phyloP scores from a whole-genome alignment of 495 filamentous ascomycete genomes.

The Achaetomiella virescens region DNA sequence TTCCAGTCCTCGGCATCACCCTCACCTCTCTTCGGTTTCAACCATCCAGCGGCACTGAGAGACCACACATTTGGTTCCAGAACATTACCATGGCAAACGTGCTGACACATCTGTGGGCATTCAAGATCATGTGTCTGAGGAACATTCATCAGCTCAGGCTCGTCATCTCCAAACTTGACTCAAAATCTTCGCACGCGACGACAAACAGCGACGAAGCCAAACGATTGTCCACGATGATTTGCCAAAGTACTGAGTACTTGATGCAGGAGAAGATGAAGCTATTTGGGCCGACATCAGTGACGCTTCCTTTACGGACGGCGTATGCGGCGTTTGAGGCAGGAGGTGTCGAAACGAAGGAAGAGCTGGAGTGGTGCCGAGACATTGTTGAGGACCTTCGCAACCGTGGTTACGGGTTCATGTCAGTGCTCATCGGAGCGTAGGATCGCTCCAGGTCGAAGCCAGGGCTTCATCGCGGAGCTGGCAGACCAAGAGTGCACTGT shows the following conservation, averaged over 20 bases:
- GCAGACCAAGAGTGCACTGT: too few relatives aligned
- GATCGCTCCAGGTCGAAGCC: too few relatives aligned
- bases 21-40: constrained; percentile 6
- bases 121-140: constrained; percentile 28
- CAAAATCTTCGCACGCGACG: neutral
- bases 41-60: neutral
- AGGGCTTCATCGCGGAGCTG: too few relatives aligned
- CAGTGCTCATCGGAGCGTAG: constrained; percentile 9
- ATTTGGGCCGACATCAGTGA: constrained; percentile 35
- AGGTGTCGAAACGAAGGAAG: constrained; percentile 1
- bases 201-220: constrained; percentile 1
- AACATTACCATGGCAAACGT: constrained; percentile 34
- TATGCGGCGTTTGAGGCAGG: constrained; percentile 13
- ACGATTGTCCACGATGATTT: constrained; percentile 25
- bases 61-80: constrained; percentile 25
- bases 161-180: constrained; percentile 1
- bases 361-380: constrained; percentile 15
- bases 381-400: constrained; percentile 2
- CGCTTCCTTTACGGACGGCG: constrained; percentile 25
- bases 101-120: constrained; percentile 34
- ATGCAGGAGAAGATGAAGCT: constrained; percentile 38
- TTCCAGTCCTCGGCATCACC: neutral
- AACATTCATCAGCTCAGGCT: constrained; percentile 22
- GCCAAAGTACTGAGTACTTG: constrained; percentile 34
- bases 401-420: constrained; percentile 11